Evolutionary conservation across 1,139 yeast genomes (phyloP), one percentile per base, ranked within the genome.

Genomic region (Geotrichum reessii): DNA sequence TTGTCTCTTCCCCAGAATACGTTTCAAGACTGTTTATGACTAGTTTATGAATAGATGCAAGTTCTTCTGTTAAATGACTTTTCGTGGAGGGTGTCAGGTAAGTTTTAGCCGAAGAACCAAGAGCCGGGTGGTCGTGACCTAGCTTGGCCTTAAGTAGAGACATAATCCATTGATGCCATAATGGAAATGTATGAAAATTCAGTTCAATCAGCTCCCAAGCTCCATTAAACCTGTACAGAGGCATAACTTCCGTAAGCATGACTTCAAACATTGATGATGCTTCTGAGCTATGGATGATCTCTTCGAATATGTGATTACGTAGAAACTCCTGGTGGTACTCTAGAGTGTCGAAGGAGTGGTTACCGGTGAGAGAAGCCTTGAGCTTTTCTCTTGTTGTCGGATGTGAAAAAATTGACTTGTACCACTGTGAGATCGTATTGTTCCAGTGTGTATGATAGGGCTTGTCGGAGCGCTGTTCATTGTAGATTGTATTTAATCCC

Each of bases 161-260:
- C 25, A 40, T 33, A 5, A 57, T 40, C 54, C 53, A 53, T 28
- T 49, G 22, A 14, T 49, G 22, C 59, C 59, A 57, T 22, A 53
- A n/a, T 4, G 49, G 52, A 31, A 53, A 52, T 12, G 47, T 57
- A 17, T 50, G 31, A 28, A 17, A 50, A 21, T 33, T 53, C 14
- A 57, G 49, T n/a, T 57, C 56, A 56, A 57, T 53, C 9, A 57
- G 40, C 31, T 57, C 59, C 56, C 56, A 57, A 4, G 59, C 53
- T 9, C 51, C 56, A 24, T 53, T 53, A 33, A 48, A 57, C 42
- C 47, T 49, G 54, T 57, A 57, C 31, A 47, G 48, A 8, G 59
- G 55, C 12, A 47, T 22, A 19, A 57, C 46, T 22, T 57, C 59
- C 19, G 52, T 50, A 17, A 28, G 33, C 31, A 57, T 19, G 21